Evolutionary conservation across 176 grass and related monocot species (phyloP).

Genomic region (Oryza brachyantha): DNA sequence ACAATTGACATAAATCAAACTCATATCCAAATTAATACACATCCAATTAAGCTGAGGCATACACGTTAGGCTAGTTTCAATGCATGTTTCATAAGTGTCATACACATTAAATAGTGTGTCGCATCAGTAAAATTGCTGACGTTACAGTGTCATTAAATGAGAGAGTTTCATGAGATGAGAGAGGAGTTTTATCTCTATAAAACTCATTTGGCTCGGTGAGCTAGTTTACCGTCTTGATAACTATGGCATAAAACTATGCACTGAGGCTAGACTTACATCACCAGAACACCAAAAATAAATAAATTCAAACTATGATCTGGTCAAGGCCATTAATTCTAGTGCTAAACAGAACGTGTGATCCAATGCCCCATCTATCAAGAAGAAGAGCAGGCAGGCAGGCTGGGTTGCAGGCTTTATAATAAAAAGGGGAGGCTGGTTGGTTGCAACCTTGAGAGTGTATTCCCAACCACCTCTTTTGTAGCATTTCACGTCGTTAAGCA

Average conservation of each 20-base stretch:
- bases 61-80: no score
- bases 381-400: neutral
- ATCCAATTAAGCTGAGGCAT: neutral
- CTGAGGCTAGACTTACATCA: no score
- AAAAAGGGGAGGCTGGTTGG: neutral
- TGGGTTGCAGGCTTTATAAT: neutral
- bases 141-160: no score
- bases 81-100: no score
- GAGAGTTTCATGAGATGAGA: no score
- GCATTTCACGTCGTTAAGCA: neutral
- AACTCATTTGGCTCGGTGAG: no score
- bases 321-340: slow-evolving; percentile 16
- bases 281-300: neutral
- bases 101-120: no score
- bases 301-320: neutral
- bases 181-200: no score
- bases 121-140: no score
- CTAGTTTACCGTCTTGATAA: no score
- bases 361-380: slow-evolving; percentile 20
- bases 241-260: no score
- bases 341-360: slow-evolving; percentile 22
- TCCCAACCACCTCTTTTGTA: slow-evolving; percentile 23
- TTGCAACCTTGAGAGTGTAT: neutral
- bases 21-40: neutral
- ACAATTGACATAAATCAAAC: neutral